phyloP scores from a whole-genome alignment of 345 rosid species.

The Citrus mangshanensis region DNA sequence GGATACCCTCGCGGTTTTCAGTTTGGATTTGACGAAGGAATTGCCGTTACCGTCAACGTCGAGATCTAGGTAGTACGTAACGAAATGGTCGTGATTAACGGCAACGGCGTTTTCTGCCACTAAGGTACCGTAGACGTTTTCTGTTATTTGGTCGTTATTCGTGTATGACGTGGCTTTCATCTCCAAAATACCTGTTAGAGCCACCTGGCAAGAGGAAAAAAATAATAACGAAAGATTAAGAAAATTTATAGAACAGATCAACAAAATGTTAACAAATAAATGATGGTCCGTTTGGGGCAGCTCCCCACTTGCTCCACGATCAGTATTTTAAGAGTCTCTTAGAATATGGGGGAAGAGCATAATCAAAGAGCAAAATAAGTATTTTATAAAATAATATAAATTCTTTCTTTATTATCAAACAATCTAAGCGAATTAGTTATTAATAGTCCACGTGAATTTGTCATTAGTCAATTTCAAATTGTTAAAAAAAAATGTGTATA shows the following conservation, averaged over 20 bases:
- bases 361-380: no score
- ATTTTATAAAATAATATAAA: no score
- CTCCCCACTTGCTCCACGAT: no score
- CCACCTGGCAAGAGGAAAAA: slow-evolving; percentile 38
- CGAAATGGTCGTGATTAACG: slow-evolving; percentile 68
- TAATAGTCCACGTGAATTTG: no score
- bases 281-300: no score
- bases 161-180: slow-evolving; percentile 52
- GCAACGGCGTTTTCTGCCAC: slow-evolving; percentile 71
- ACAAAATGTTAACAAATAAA: no score
- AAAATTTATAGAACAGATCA: neutral
- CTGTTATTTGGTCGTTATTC: slow-evolving; percentile 40
- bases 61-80: slow-evolving; percentile 74
- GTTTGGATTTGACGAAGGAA: slow-evolving; percentile 66
- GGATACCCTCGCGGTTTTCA: slow-evolving; percentile 32
- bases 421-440: no score
- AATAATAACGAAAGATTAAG: neutral
- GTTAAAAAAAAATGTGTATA: no score
- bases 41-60: slow-evolving; percentile 68
- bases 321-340: no score
- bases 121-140: slow-evolving; percentile 47
- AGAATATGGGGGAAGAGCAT: no score
- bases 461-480: no score
- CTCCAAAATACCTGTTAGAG: slow-evolving; percentile 58
- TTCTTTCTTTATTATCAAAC: no score